Conservation (phyloP, 2,329 filamentous ascomycete species). For the Fusarium avenaceum region DNA sequence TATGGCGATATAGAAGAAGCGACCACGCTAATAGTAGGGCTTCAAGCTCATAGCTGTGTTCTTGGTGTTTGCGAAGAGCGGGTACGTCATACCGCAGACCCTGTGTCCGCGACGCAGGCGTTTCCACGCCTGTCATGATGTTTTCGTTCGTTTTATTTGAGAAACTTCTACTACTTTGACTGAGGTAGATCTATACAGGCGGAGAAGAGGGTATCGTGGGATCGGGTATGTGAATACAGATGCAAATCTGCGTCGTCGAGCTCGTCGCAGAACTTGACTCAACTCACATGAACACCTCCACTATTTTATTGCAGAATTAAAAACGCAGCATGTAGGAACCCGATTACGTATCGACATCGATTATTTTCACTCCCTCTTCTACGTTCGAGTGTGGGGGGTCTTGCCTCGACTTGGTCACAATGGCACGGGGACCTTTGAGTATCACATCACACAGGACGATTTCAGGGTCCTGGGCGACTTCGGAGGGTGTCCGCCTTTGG, state of each 20-base stretch:
- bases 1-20: slow-evolving; percentile 45
- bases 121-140: slow-evolving; percentile 36
- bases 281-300: slow-evolving; percentile 41
- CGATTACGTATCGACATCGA: slow-evolving; percentile 43
- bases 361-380: neutral
- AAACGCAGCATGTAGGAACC: slow-evolving; percentile 28
- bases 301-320: slow-evolving; percentile 32
- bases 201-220: slow-evolving; percentile 4
- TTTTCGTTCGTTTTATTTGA: neutral
- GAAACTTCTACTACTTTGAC: slow-evolving; percentile 2
- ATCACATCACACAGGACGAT: neutral
- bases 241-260: slow-evolving; percentile 17
- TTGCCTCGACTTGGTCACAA: neutral
- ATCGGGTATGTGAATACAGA: slow-evolving; percentile 23
- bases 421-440: slow-evolving; percentile 8
- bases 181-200: slow-evolving; percentile 7
- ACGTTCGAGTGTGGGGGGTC: slow-evolving; percentile 32
- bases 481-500: slow-evolving; percentile 34
- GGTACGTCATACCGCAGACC: slow-evolving; percentile 42
- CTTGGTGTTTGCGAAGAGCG: slow-evolving; percentile 26
- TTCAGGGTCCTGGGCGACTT: slow-evolving; percentile 35
- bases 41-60: slow-evolving; percentile 32
- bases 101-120: slow-evolving; percentile 25
- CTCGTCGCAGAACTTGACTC: slow-evolving; percentile 2
- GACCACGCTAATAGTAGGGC: slow-evolving; percentile 43